Base-by-base conservation (phyloP, 805 yeast genomes). In the Candida ovalis region DNA sequence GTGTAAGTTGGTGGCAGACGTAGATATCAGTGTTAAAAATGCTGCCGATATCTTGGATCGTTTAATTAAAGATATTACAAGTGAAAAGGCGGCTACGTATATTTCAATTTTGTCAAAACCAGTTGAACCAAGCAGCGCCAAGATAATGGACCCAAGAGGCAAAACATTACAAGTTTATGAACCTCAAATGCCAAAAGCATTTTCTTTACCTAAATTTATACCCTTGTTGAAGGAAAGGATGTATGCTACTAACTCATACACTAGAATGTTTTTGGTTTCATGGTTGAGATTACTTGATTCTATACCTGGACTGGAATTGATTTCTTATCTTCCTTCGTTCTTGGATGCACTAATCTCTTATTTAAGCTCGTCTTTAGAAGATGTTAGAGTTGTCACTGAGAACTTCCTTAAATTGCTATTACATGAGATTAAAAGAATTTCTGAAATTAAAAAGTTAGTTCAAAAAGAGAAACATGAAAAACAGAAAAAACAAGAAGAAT, bases 21-120 rank as follows among this genome's bases (percentile, higher is more conserved):
- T 90, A 1, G 98, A 94, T 58, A 81, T 86, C 39, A 84, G 95
- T 33, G 97, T 94, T 27, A 87, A 91, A 59, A 92, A 90, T 58
- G 99, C 97, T 9, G 97, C 98, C 4, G 97, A 91, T 66, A 76
- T 94, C 40, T 76, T 94, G 53, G 97, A 94, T 66, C 67, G 97
- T 30, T 74, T 94, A 50, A 81, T 94, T 57, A 91, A 94, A 64
- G 99, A 94, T 64, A 91, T 94, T 40, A 96, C 92, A 0, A 86
- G 96, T 42, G 98, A 95, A 53, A 88, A 91, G 61, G 96, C 97
- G 0, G 83, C 96, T 1, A 85, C 85, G 17, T 92, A 89, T 66
- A 83, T 89, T 2, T 85, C 92, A 18, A 77, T 86, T 1, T 77
- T 89, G 36, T 49, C 60, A 7, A 75, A 62, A 61, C 63, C 75